Conservation (phyloP, 2,329 filamentous ascomycete genomes). For the Penicillium sp. region DNA sequence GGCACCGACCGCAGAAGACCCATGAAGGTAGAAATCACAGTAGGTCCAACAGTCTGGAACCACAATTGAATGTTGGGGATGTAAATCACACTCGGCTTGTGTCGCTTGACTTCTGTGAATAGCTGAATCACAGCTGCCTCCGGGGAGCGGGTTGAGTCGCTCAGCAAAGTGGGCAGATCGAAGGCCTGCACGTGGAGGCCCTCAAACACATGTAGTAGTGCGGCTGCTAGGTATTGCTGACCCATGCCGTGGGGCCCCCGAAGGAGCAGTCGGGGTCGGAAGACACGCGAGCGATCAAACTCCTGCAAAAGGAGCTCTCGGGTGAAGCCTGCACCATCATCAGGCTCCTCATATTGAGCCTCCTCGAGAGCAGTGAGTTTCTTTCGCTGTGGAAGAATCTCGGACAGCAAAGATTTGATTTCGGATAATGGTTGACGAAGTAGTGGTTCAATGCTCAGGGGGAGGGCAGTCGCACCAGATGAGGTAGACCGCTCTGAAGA, state of each 20-base stretch:
- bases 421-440: slow-evolving; percentile 68
- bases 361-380: slow-evolving; percentile 87
- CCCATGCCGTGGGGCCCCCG: slow-evolving; percentile 86
- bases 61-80: slow-evolving; percentile 87
- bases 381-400: slow-evolving; percentile 79
- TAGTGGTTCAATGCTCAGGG: slow-evolving; percentile 75
- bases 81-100: slow-evolving; percentile 94
- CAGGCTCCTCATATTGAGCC: slow-evolving; percentile 83
- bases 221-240: slow-evolving; percentile 81
- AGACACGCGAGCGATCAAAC: slow-evolving; percentile 84
- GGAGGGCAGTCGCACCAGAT: slow-evolving; percentile 77
- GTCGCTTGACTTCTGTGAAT: slow-evolving; percentile 87
- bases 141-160: slow-evolving; percentile 73
- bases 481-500: slow-evolving; percentile 89
- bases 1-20: slow-evolving; percentile 77
- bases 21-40: slow-evolving; percentile 74
- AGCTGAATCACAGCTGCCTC: slow-evolving; percentile 88
- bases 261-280: slow-evolving; percentile 82
- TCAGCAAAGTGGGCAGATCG: slow-evolving; percentile 81
- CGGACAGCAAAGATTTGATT: slow-evolving; percentile 69
- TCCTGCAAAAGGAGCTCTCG: slow-evolving; percentile 73
- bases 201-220: slow-evolving; percentile 86
- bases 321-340: slow-evolving; percentile 78
- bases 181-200: slow-evolving; percentile 93
- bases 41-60: slow-evolving; percentile 67